These are phyloP conservation scores for Hypoxylon fragiforme DNA, from an alignment of 495 filamentous ascomycete species.

Conservation along the genomic window DNA sequence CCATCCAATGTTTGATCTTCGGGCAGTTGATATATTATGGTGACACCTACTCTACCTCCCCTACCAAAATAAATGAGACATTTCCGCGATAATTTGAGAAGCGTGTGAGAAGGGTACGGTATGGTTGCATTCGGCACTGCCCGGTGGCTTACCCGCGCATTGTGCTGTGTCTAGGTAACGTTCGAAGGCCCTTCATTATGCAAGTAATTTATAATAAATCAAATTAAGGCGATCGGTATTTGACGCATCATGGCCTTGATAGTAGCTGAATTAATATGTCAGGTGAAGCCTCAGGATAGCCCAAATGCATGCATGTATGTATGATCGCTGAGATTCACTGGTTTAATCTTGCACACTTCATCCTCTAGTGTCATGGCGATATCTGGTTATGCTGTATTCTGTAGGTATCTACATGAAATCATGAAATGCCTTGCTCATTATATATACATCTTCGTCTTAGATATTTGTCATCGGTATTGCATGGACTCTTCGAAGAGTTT, in stretches of 20 bases:
- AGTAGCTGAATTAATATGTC: too few species aligned
- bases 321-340: too few species aligned
- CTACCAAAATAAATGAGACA: too few species aligned
- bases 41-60: too few species aligned
- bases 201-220: too few species aligned
- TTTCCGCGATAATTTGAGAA: background rate
- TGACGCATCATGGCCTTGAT: too few species aligned
- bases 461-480: conserved; percentile 37
- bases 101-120: too few species aligned
- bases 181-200: background rate
- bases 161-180: background rate
- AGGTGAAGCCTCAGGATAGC: too few species aligned
- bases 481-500: conserved; percentile 54
- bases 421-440: background rate
- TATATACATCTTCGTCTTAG: background rate
- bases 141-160: background rate
- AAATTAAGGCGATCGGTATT: too few species aligned
- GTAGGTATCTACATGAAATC: background rate
- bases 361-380: background rate
- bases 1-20: too few species aligned
- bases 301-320: too few species aligned
- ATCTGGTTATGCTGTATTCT: background rate
- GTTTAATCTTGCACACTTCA: too few species aligned
- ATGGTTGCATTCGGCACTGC: conserved; percentile 4
- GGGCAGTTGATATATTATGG: background rate